A percentile compares a stretch with the other conserved stretches of the same genome.
Conservation (phyloP, 1,284 basidiomycete genomes). For the Wolfiporia cocos region DNA sequence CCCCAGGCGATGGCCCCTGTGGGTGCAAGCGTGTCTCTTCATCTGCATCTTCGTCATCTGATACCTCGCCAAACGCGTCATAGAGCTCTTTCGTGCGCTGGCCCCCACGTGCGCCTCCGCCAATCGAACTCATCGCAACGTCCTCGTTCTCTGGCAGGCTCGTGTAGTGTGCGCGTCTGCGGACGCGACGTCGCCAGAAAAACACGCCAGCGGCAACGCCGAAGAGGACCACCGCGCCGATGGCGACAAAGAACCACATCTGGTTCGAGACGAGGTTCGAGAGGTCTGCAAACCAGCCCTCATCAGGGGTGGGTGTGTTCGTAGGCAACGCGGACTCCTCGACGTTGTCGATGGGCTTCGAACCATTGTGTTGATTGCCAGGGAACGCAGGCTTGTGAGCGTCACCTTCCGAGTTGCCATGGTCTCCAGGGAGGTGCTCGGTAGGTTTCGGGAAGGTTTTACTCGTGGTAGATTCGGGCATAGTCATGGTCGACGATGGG, state of each 20-base stretch:
- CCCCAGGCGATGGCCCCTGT: conserved; percentile 21
- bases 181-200: conserved; percentile 63
- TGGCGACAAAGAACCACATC: conserved; percentile 82
- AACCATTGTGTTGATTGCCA: conserved; percentile 20
- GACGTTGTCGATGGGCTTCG: conserved; percentile 25
- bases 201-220: conserved; percentile 56
- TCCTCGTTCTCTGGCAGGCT: conserved; percentile 66
- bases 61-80: conserved; percentile 86
- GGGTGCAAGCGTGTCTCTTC: conserved; percentile 52
- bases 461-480: conserved; percentile 9
- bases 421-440: conserved; percentile 80
- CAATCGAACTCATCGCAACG: conserved; percentile 64
- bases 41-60: conserved; percentile 68
- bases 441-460: conserved; percentile 84
- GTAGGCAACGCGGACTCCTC: conserved; percentile 20
- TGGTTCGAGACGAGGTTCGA: conserved; percentile 70
- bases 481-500: conserved; percentile 31
- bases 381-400: conserved; percentile 61
- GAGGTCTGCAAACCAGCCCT: conserved; percentile 85
- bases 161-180: conserved; percentile 54
- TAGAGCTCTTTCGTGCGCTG: conserved; percentile 78
- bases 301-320: conserved; percentile 59
- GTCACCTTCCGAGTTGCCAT: conserved; percentile 66
- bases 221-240: conserved; percentile 68
- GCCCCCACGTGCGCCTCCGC: conserved; percentile 25